A percentile compares a stretch with the other conserved stretches of the same genome.
These are phyloP conservation scores for Globisporangium middletonii DNA, from an alignment of 352 stramenopile genomes.

Conservation along the genomic window DNA sequence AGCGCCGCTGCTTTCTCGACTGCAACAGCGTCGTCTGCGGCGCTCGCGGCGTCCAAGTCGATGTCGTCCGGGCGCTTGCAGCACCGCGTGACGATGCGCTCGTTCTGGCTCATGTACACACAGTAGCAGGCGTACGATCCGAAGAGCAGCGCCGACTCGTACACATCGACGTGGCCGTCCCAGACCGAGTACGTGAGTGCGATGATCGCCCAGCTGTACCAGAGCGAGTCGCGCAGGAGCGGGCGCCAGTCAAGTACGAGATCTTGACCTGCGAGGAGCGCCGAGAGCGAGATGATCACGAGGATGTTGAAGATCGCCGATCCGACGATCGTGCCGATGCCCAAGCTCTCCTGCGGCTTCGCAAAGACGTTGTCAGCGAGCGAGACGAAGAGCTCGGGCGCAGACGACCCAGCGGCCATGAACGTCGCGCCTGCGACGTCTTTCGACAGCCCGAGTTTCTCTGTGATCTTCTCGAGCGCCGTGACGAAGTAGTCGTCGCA, in stretches of 20 bases:
- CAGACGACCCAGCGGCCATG: constrained; percentile 77
- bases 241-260: constrained; percentile 72
- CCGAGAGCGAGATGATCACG: constrained; percentile 82
- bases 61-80: constrained; percentile 42
- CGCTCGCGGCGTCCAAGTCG: background rate
- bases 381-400: constrained; percentile 77
- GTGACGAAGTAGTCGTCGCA: constrained; percentile 88
- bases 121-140: constrained; percentile 67
- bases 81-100: constrained; percentile 41
- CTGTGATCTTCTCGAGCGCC: constrained; percentile 69
- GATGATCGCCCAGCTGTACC: constrained; percentile 62
- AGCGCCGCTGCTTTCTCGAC: background rate
- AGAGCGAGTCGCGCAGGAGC: constrained; percentile 73
- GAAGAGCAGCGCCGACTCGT: constrained; percentile 63
- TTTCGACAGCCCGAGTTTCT: constrained; percentile 48
- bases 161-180: constrained; percentile 50
- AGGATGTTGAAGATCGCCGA: constrained; percentile 87
- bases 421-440: constrained; percentile 82
- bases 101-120: constrained; percentile 69
- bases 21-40: constrained; percentile 9
- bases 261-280: constrained; percentile 51
- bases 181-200: constrained; percentile 50
- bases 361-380: constrained; percentile 73
- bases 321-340: constrained; percentile 80
- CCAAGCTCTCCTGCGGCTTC: constrained; percentile 56